Evolutionary conservation across 208 protist genomes (phyloP).

Genomic region (Acanthamoeba lenticulata): DNA sequence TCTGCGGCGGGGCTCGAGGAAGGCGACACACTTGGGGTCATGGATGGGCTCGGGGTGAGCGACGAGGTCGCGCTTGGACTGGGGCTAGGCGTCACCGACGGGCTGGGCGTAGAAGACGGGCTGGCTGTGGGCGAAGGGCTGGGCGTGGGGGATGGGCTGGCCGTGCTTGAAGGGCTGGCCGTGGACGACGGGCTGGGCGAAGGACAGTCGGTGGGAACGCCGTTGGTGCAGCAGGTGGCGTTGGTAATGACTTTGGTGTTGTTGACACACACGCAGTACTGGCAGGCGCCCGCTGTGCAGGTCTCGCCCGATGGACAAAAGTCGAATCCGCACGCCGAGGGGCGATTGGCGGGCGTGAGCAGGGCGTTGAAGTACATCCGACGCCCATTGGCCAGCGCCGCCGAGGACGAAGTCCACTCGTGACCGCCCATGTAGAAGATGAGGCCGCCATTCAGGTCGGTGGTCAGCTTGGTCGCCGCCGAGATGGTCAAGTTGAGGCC

Average conservation of each 20-base stretch:
- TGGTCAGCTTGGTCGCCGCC: not conserved
- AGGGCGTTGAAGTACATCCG: not conserved
- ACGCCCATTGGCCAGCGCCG: not conserved
- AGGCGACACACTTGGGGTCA: not conserved
- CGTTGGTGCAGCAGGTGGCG: not conserved
- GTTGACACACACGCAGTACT: not conserved
- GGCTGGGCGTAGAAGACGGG: too few species aligned
- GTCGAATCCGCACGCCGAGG: not conserved
- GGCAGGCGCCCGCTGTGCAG: not conserved
- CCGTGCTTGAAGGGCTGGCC: not conserved
- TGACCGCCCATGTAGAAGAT: not conserved
- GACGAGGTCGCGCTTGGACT: too few species aligned
- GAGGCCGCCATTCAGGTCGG: not conserved
- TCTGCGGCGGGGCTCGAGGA: not conserved
- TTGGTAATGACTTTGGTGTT: not conserved
- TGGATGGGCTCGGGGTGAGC: too few species aligned
- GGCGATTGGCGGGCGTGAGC: not conserved
- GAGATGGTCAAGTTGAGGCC: not conserved
- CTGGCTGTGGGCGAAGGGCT: not conserved
- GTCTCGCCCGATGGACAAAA: not conserved
- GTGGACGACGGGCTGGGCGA: not conserved
- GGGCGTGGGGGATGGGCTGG: not conserved
- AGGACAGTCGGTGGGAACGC: not conserved
- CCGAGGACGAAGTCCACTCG: not conserved
- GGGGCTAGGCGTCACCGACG: too few species aligned